A percentile compares a stretch with the other conserved stretches of the same genome.
Conservation (phyloP, 371 early-diverging fungal genomes). For the Mortierella sp. region DNA sequence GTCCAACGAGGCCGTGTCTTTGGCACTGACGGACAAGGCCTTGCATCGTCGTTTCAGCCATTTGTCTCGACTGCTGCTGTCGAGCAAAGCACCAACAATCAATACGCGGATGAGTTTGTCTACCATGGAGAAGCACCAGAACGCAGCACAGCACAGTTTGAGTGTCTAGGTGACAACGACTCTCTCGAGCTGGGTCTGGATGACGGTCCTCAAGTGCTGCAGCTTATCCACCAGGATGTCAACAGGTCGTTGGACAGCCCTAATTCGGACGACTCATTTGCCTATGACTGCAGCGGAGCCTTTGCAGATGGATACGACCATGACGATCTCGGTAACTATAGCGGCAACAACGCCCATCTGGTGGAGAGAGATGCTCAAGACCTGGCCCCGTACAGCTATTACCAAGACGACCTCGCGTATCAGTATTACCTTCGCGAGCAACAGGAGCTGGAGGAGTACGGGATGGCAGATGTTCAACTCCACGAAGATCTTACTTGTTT, state of each 20-base stretch:
- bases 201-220: slow-evolving; percentile 9
- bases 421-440: background rate
- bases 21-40: background rate
- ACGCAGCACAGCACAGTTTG: background rate
- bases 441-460: background rate
- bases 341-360: background rate
- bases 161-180: background rate
- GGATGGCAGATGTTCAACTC: background rate
- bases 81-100: background rate
- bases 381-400: background rate
- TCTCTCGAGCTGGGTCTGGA: background rate
- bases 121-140: background rate
- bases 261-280: background rate
- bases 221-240: background rate
- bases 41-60: background rate
- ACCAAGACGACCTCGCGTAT: no score
- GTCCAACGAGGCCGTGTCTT: no score
- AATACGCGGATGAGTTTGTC: background rate
- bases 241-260: background rate
- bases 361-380: slow-evolving; percentile 9
- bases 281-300: background rate
- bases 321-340: background rate
- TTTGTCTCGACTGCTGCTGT: background rate
- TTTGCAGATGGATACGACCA: background rate
- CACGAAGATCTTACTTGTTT: slow-evolving; percentile 8